Evolutionary conservation across 768 basidiomycete genomes (phyloP).

Genomic region (Leucosporidium scottii): DNA sequence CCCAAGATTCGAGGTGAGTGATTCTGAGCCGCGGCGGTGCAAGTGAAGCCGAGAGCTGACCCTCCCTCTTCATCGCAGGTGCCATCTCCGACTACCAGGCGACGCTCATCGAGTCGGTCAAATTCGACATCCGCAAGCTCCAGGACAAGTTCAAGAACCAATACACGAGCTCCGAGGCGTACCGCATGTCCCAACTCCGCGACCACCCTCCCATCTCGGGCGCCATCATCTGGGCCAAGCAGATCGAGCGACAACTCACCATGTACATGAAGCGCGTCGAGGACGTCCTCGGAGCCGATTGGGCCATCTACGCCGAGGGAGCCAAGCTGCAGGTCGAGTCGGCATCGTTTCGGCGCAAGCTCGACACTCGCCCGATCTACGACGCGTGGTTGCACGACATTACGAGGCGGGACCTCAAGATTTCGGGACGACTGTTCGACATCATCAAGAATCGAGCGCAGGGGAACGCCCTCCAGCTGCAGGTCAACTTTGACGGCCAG

Average conservation of each 20-base stretch:
- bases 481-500: conserved; percentile 96
- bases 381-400: conserved; percentile 97
- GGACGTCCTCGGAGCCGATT: conserved; percentile 91
- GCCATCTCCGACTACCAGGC: conserved; percentile 99
- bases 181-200: conserved; percentile 95
- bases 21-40: background rate
- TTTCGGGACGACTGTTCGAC: conserved; percentile 86
- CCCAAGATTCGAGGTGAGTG: conserved; percentile 63
- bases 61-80: conserved; percentile 55
- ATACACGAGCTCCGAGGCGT: conserved; percentile 76
- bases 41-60: too few relatives aligned
- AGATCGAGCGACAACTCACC: conserved; percentile 90
- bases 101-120: conserved; percentile 95
- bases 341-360: conserved; percentile 85
- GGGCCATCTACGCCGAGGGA: conserved; percentile 99
- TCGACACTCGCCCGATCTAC: conserved; percentile 86
- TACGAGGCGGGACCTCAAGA: conserved; percentile 82
- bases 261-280: conserved; percentile 99
- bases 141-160: conserved; percentile 98
- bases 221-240: conserved; percentile 97
- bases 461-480: conserved; percentile 72
- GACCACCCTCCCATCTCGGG: conserved; percentile 97
- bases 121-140: conserved; percentile 90
- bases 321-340: conserved; percentile 92
- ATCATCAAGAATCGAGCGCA: conserved; percentile 51